Evolutionary conservation across 2,329 filamentous ascomycete genomes (phyloP).

Genomic region (Neoarthrinium moseri): DNA sequence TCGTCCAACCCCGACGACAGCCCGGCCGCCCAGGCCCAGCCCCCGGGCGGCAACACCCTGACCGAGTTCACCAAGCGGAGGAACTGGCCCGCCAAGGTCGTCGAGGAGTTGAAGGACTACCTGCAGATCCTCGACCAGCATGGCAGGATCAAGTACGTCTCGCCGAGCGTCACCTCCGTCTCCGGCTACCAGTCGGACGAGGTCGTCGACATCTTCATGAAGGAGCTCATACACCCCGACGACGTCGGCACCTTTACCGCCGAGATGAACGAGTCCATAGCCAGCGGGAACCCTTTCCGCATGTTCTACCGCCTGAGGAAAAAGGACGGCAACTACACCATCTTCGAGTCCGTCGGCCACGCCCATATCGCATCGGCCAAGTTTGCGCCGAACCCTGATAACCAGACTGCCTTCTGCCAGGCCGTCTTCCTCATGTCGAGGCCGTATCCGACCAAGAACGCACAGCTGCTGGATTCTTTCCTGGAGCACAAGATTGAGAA

Average conservation of each 20-base stretch:
- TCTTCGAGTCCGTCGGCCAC: constrained; percentile 92
- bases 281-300: constrained; percentile 73
- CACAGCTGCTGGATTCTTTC: constrained; percentile 83
- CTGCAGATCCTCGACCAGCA: constrained; percentile 84
- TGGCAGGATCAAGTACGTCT: constrained; percentile 82
- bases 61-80: constrained; percentile 61
- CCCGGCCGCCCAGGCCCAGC: constrained; percentile 36
- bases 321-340: constrained; percentile 68
- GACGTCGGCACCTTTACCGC: constrained; percentile 80
- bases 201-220: constrained; percentile 72
- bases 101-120: constrained; percentile 88
- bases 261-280: constrained; percentile 87
- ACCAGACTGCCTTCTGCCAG: constrained; percentile 71
- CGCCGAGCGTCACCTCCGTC: constrained; percentile 70
- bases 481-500: constrained; percentile 97
- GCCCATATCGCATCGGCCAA: constrained; percentile 77
- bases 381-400: constrained; percentile 60
- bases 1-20: constrained; percentile 10
- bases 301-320: constrained; percentile 86
- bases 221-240: constrained; percentile 82
- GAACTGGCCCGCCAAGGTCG: constrained; percentile 84
- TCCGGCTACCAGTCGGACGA: constrained; percentile 74
- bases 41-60: constrained; percentile 41
- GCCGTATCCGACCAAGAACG: constrained; percentile 86
- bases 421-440: constrained; percentile 93